Conservation (phyloP, 345 rosid species). For the Citrus mangshanensis region DNA sequence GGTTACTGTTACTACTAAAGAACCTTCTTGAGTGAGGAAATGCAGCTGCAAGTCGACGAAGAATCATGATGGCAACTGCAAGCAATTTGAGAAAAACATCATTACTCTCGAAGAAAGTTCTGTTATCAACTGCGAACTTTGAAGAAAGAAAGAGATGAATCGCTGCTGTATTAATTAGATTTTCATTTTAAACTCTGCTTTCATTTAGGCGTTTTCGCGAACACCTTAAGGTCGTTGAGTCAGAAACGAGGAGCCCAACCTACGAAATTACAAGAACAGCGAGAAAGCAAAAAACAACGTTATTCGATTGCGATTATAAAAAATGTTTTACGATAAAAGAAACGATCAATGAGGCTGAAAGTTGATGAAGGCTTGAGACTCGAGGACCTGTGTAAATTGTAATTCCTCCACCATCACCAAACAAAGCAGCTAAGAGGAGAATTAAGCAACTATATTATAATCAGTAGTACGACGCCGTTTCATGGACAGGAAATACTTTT, state of each 20-base stretch:
- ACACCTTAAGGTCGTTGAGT: not conserved
- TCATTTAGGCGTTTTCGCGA: slow-evolving; percentile 24
- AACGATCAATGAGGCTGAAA: too few species aligned
- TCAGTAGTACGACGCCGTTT: too few species aligned
- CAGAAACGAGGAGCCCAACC: not conserved
- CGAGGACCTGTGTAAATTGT: too few species aligned
- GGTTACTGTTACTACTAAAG: slow-evolving; percentile 26
- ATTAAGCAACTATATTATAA: too few species aligned
- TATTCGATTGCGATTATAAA: too few species aligned
- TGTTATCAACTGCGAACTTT: not conserved
- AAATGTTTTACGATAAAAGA: too few species aligned
- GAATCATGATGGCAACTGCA: slow-evolving; percentile 34
- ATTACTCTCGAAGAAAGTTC: not conserved
- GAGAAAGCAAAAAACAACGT: not conserved
- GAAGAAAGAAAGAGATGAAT: not conserved
- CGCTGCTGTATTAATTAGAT: not conserved
- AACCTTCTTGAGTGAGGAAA: slow-evolving; percentile 32
- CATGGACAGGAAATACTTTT: too few species aligned
- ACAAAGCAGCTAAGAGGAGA: too few species aligned
- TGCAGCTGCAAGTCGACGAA: slow-evolving; percentile 34
- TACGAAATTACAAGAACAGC: rapidly evolving
- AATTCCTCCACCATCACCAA: too few species aligned
- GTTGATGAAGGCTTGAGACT: too few species aligned
- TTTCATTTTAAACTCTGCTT: not conserved
- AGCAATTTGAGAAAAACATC: not conserved